Base-by-base conservation (phyloP, 2,329 filamentous ascomycete genomes). In the Diaporthe vexans region DNA sequence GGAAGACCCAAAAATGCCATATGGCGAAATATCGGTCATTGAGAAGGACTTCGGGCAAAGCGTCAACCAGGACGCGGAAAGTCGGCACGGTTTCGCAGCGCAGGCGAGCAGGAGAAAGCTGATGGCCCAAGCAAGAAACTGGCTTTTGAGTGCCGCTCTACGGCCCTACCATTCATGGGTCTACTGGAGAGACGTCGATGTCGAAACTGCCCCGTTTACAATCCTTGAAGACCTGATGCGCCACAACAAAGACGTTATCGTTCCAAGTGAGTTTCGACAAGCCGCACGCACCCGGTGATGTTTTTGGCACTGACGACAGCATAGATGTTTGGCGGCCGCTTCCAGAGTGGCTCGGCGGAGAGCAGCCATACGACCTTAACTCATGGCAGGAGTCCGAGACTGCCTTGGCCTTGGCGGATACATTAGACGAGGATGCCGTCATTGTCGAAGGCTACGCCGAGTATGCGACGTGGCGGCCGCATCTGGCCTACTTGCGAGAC, bases 351-450 rank as follows among this genome's bases (percentile, higher is more conserved):
- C 93, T 99, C 33, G 97, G 97, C 59, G 97, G 97, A 79, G 97
- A 99, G 83, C 97, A 99, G 82, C 97, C 97, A 1, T 99, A 99
- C 83, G 97, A 99, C 84, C 84, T 99, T 79, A 99, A 99, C 83
- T 98, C 96, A 21, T 99, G 97, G 97, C 97, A 99, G 84, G 97
- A 99, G 84, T 99, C 97, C 0, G 97, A 99, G 81, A 99, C 97
- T 0, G 97, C 97, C 0, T 88, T 99, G 70, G 94, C 95, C 11
- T 89, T 99, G 51, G 97, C 97, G 15, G 96, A 99, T 77, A 98
- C 95, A 0, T 89, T 99, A 5, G 97, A 99, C 78, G 97, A 99
- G 82, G 97, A 99, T 82, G 97, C 97, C 5, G 97, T 99, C 52
- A 99, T 99, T 84, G 97, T 99, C 6, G 97, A 99, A 84, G 97